Evolutionary conservation across 2,329 filamentous ascomycete genomes (phyloP), one percentile per base, ranked within the genome.

Genomic region (Talaromyces sp.): DNA sequence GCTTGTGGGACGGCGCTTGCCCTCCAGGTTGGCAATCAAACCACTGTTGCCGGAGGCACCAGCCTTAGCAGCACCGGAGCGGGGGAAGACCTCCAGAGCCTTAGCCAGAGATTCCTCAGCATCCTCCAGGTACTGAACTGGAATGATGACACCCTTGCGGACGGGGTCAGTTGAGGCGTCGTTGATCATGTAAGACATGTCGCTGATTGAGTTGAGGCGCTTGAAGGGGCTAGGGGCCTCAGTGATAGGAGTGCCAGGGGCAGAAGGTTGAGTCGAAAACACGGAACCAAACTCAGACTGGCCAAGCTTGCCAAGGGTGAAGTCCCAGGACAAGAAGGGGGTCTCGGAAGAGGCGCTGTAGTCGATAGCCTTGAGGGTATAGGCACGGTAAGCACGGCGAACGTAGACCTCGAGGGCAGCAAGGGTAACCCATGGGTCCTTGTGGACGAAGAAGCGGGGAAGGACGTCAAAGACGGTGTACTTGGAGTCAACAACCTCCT

Each of bases 401-500:
- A 96, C 87, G 73, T 99, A 99, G 44, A 97, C 92, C 72, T 99
- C 94, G 4, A 99, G 84, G 43, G 94, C 91, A 54, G 94, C 94
- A 56, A 97, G 80, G 7, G 90, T 90, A 27, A 99, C 93, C 90
- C 91, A 97, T 11, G 91, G 87, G 69, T 99, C 94, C 37, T 90
- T 85, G 75, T 99, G 91, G 30, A 87, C 89, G 70, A 99, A 99
- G 85, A 99, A 99, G 52, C 91, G 86, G 7, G 93, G 89, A 61
- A 99, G 77, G 16, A 99, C 94, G 70, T 99, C 94, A 65, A 97
- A 96, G 60, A 99, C 94, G 37, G 93, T 97, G 80, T 95, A 97
- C 78, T 96, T 96, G 49, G 94, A 97, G 75, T 99, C 94, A 47
- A 99, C 91, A 29, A 99, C 92, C 75, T 99, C 94, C 81, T 96